phyloP scores from a whole-genome alignment of 2,329 filamentous ascomycete genomes.

The Sporothrix variecibatus region DNA sequence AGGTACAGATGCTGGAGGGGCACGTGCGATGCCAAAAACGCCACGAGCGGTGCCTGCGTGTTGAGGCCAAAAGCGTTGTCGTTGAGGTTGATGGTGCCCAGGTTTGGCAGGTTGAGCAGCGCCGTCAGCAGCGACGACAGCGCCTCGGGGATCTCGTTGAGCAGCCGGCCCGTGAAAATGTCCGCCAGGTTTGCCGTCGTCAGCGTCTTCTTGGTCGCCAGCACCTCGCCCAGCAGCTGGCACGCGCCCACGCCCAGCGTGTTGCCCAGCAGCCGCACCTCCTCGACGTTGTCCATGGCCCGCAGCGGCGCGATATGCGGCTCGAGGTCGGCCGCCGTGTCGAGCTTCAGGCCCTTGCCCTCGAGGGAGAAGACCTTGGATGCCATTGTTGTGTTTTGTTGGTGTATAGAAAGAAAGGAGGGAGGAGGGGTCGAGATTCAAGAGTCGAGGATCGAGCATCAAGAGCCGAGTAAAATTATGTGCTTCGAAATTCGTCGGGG shows the following conservation, averaged over 20 bases:
- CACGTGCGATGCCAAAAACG: slow-evolving; percentile 84
- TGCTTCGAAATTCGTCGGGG: neutral
- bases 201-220: slow-evolving; percentile 81
- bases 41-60: slow-evolving; percentile 87
- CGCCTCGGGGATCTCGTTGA: slow-evolving; percentile 90
- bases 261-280: slow-evolving; percentile 86
- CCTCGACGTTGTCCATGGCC: slow-evolving; percentile 73
- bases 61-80: slow-evolving; percentile 98
- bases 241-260: slow-evolving; percentile 89
- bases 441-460: too few relatives aligned
- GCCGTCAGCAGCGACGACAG: slow-evolving; percentile 82
- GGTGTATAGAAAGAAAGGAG: slow-evolving; percentile 26
- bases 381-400: slow-evolving; percentile 48
- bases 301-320: slow-evolving; percentile 76
- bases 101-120: slow-evolving; percentile 79
- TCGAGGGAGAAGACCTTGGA: slow-evolving; percentile 83
- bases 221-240: slow-evolving; percentile 77
- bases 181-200: slow-evolving; percentile 89
- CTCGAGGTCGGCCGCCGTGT: slow-evolving; percentile 83
- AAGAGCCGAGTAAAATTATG: neutral
- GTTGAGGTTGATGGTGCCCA: slow-evolving; percentile 91
- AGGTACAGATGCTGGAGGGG: slow-evolving; percentile 92
- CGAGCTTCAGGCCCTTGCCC: slow-evolving; percentile 88
- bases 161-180: slow-evolving; percentile 92
- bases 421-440: neutral